These are phyloP conservation scores for Phalaenopsis hybrid DNA, from an alignment of 116 monocot genomes.

Conservation along the genomic window DNA sequence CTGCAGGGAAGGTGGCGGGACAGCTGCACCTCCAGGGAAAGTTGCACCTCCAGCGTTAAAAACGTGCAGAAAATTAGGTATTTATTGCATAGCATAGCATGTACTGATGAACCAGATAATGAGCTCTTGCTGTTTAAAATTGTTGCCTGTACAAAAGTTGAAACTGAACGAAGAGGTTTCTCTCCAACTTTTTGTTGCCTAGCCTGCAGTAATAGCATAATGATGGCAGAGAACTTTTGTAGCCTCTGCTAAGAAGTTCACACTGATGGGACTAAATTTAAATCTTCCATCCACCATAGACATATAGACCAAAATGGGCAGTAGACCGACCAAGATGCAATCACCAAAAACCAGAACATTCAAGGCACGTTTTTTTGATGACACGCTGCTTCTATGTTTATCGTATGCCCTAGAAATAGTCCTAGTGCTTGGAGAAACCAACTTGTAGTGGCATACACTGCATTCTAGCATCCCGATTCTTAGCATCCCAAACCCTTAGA, in stretches of 20 bases:
- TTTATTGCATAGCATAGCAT: too few species aligned
- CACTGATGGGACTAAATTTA: slow-evolving; percentile 93
- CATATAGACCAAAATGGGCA: slow-evolving; percentile 95
- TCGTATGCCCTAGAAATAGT: slow-evolving; percentile 69
- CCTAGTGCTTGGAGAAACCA: slow-evolving; percentile 31
- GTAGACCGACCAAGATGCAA: slow-evolving; percentile 67
- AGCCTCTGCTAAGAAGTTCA: slow-evolving; percentile 87
- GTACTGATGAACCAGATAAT: too few species aligned
- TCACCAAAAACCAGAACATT: slow-evolving; percentile 70
- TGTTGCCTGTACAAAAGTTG: too few species aligned
- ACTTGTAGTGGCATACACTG: slow-evolving; percentile 57
- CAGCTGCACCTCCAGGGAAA: too few species aligned
- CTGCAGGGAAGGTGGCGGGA: too few species aligned
- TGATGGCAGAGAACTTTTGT: slow-evolving; percentile 77
- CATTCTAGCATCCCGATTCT: slow-evolving; percentile 43
- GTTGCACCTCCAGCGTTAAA: too few species aligned
- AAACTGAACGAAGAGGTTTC: too few species aligned
- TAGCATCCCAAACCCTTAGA: neutral
- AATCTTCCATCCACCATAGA: slow-evolving; percentile 90
- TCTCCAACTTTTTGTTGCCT: too few species aligned
- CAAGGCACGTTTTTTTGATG: slow-evolving; percentile 48
- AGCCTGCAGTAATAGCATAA: slow-evolving; percentile 90
- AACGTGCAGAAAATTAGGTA: too few species aligned
- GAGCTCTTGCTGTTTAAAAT: too few species aligned
- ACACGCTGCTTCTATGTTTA: slow-evolving; percentile 46